These are phyloP conservation scores for Jatropha podagrica DNA, from an alignment of 441 rosid genomes.

Conservation along the genomic window DNA sequence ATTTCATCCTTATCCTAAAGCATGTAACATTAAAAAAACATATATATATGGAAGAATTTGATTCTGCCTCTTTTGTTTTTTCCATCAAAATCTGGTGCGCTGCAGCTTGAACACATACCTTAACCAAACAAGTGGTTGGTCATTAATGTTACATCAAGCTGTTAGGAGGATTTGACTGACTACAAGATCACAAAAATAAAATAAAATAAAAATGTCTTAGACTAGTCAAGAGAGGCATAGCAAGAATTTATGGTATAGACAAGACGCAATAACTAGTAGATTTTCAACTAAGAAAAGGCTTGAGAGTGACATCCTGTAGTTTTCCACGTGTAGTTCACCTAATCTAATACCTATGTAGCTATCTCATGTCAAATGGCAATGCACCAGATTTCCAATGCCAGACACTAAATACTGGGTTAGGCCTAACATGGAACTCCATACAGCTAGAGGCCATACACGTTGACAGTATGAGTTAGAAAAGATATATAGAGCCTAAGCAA, in stretches of 20 bases:
- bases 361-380: constrained; percentile 50
- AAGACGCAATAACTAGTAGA: constrained; percentile 22
- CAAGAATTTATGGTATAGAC: constrained; percentile 18
- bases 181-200: constrained; percentile 19
- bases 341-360: constrained; percentile 40
- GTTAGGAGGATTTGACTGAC: constrained; percentile 36
- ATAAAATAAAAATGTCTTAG: constrained; percentile 28
- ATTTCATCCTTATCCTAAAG: constrained; percentile 28
- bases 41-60: not conserved
- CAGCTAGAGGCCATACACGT: constrained; percentile 7
- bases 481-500: not conserved
- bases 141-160: constrained; percentile 34
- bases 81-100: constrained; percentile 12
- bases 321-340: constrained; percentile 90
- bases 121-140: constrained; percentile 32
- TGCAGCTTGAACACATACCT: constrained; percentile 25
- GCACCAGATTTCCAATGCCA: constrained; percentile 39
- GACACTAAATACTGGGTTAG: constrained; percentile 36
- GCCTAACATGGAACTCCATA: constrained; percentile 41
- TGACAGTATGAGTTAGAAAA: not conserved
- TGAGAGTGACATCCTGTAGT: constrained; percentile 48
- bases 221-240: constrained; percentile 43
- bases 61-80: not conserved
- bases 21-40: too few species aligned
- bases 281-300: constrained; percentile 35